These are phyloP conservation scores for Fusarium tricinctum DNA, from an alignment of 2,329 filamentous ascomycete species.

Conservation along the genomic window DNA sequence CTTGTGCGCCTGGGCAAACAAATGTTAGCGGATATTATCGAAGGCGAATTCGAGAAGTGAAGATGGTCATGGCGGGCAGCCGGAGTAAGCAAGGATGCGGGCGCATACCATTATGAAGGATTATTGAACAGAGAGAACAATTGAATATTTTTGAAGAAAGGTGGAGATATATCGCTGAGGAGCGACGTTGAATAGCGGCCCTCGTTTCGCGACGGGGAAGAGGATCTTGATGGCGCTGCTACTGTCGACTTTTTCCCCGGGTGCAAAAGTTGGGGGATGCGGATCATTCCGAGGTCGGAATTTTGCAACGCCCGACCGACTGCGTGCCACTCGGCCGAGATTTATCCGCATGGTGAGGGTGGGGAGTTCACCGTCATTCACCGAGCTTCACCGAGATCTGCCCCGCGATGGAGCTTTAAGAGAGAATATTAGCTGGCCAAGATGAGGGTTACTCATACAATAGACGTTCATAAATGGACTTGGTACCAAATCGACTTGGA, in stretches of 20 bases:
- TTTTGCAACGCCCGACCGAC: conserved; percentile 47
- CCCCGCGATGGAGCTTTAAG: conserved; percentile 14
- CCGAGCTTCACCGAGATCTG: conserved; percentile 27
- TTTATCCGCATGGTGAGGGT: conserved; percentile 36
- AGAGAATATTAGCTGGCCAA: conserved; percentile 8
- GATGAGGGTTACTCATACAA: neutral
- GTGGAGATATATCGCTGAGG: conserved; percentile 32
- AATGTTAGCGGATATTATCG: conserved; percentile 36
- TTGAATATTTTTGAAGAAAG: conserved; percentile 9
- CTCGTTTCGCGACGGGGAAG: conserved; percentile 47
- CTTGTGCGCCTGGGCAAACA: conserved; percentile 80
- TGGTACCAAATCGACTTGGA: neutral
- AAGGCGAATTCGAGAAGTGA: conserved; percentile 35
- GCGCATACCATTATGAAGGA: conserved; percentile 51
- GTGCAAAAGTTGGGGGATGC: conserved; percentile 35
- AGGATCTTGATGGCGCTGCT: conserved; percentile 43
- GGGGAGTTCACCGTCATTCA: conserved; percentile 5
- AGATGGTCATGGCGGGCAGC: conserved; percentile 21
- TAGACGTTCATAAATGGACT: neutral
- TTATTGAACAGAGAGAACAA: conserved; percentile 8
- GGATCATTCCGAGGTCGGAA: conserved; percentile 52
- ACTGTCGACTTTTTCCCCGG: conserved; percentile 48
- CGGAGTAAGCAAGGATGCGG: conserved; percentile 1
- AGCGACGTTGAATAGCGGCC: conserved; percentile 45
- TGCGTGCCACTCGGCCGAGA: conserved; percentile 37